Base-by-base conservation (phyloP, 176 grass and related monocot genomes). In the Lolium perenne region DNA sequence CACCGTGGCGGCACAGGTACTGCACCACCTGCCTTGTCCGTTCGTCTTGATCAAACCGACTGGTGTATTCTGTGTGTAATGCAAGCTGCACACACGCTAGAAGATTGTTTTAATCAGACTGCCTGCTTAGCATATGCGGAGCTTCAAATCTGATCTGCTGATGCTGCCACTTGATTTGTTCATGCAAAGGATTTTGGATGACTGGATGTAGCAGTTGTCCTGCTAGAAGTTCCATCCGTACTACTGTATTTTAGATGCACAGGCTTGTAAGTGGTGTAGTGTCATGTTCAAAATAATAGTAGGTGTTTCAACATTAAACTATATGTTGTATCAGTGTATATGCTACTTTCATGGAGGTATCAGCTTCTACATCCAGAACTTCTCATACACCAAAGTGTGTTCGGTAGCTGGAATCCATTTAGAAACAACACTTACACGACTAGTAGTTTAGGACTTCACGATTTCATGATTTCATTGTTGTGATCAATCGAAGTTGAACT, bases 1-100 rank as follows among this genome's bases (percentile, higher is more conserved):
- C 70, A 97, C 95, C 0, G 95, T 94, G 47, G 95, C 95, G 8
- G 95, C 95, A 50, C 95, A 97, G 92, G 95, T 94, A 80, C 48
- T 22, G 1, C 16, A 6, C 1, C 32, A 56, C 8, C 5, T 6
- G 5, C 47, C 22, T 64, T 18, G 64, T 63, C 57, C 62, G 0
- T 63, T n/a, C n/a, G 17, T 48, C 8, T 66, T 63, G 9, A 12
- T 13, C 45, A 29, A 61, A 50, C 10, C 51, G 16, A 23, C 41
- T 50, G 61, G 5, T 81, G 43, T 81, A n/a, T 49, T 66, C 16
- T 18, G 41, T 80, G 22, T 65, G 57, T 20, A 6, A 48, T 64
- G 13, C 21, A 64, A 80, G 58, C 14, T 29, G 21, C 78, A 62
- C 16, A 29, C 14, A 62, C 16, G 26, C 14, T 45, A 79, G 58